A percentile compares a stretch with the other conserved stretches of the same genome.
Evolutionary conservation across 2,329 filamentous ascomycete genomes (phyloP).

Genomic region (Lasiodiplodia hormozganensis): DNA sequence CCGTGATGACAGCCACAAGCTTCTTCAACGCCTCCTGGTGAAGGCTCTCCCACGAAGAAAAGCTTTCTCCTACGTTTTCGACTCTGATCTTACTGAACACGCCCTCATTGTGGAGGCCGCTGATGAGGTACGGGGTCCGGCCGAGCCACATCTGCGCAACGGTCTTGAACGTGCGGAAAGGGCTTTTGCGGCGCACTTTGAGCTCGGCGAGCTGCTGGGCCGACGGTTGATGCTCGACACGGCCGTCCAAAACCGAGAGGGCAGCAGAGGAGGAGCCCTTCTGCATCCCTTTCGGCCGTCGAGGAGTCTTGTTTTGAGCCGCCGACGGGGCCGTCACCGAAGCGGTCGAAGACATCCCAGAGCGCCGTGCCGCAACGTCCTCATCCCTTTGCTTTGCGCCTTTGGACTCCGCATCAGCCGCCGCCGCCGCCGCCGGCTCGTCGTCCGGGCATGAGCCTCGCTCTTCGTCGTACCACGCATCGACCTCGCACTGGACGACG

Average conservation of each 20-base stretch:
- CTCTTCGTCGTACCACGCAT: slow-evolving; percentile 35
- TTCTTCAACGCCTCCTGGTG: slow-evolving; percentile 34
- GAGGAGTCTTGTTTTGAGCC: too few relatives aligned
- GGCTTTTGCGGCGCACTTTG: not conserved
- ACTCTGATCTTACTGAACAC: not conserved
- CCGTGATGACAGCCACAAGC: slow-evolving; percentile 28
- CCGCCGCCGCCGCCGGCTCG: too few relatives aligned
- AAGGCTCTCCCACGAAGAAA: slow-evolving; percentile 31
- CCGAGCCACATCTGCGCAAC: not conserved
- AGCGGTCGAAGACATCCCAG: too few relatives aligned
- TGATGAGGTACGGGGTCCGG: not conserved
- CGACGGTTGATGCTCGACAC: not conserved
- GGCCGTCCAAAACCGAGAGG: too few relatives aligned
- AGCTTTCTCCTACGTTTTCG: not conserved
- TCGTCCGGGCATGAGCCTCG: too few relatives aligned
- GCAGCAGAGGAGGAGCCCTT: too few relatives aligned
- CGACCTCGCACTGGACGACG: slow-evolving; percentile 40
- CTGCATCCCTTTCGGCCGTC: too few relatives aligned
- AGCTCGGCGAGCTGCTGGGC: slow-evolving; percentile 20
- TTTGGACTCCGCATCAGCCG: too few relatives aligned
- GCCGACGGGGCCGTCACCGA: too few relatives aligned
- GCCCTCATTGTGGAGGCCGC: not conserved
- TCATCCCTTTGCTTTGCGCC: too few relatives aligned
- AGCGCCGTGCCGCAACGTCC: too few relatives aligned
- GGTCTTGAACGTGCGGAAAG: too few relatives aligned